These are phyloP conservation scores for Xylaria sp. DNA, from an alignment of 2,329 filamentous ascomycete genomes.

Conservation along the genomic window DNA sequence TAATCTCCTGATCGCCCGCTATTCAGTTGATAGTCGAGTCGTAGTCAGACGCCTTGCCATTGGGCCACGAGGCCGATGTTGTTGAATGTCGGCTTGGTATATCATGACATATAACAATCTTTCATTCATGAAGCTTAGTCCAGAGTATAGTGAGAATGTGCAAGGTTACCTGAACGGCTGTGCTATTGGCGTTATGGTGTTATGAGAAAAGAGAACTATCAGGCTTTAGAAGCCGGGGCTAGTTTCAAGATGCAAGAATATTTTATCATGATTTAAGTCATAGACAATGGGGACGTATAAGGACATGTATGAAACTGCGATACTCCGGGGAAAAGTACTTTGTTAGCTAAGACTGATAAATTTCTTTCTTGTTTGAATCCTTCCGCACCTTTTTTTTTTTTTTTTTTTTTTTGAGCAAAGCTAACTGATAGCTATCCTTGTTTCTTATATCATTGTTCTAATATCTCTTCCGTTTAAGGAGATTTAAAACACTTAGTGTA, in stretches of 20 bases:
- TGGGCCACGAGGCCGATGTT: constrained; percentile 48
- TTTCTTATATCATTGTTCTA: constrained; percentile 14
- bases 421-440: constrained; percentile 10
- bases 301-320: not conserved
- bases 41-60: constrained; percentile 60
- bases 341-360: constrained; percentile 5
- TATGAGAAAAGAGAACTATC: not conserved
- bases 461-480: constrained; percentile 5
- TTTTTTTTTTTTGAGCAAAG: not conserved
- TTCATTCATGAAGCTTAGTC: not conserved
- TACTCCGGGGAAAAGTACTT: not conserved
- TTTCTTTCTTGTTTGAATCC: not conserved
- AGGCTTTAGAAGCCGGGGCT: not conserved
- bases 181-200: not conserved
- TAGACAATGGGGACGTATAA: constrained; percentile 1
- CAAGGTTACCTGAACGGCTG: not conserved
- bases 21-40: constrained; percentile 37
- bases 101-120: not conserved
- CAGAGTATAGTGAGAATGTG: not conserved
- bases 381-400: too few relatives aligned
- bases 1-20: too few relatives aligned
- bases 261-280: not conserved
- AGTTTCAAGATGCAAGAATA: not conserved
- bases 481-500: not conserved
- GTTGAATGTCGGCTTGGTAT: not conserved